Conservation (phyloP, 495 filamentous ascomycete species). For the Hypoxylon intermedium region DNA sequence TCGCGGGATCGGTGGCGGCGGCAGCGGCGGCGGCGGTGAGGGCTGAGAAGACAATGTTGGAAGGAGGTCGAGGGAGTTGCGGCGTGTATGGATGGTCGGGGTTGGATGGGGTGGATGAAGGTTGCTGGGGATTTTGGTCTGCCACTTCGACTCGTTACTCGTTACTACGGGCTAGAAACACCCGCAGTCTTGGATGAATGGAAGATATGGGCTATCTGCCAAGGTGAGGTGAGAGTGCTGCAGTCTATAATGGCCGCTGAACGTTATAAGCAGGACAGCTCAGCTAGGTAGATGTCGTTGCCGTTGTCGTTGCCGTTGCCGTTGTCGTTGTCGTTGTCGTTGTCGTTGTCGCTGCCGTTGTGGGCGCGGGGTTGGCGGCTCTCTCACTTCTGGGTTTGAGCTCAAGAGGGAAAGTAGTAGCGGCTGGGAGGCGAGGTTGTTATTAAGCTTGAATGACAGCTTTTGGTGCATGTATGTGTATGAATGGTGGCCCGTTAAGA, state of each 20-base stretch:
- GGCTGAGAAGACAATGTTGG: slow-evolving; percentile 49
- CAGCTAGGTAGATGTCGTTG: slow-evolving; percentile 7
- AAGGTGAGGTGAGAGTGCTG: slow-evolving; percentile 8
- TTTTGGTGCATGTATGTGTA: slow-evolving; percentile 1
- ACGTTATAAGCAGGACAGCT: no score
- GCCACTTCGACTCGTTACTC: slow-evolving; percentile 52
- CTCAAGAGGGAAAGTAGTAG: slow-evolving; percentile 14
- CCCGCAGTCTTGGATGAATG: slow-evolving; percentile 35
- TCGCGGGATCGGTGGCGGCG: slow-evolving; percentile 23
- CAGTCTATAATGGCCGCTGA: no score
- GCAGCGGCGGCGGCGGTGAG: slow-evolving; percentile 39
- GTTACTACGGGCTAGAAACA: slow-evolving; percentile 41
- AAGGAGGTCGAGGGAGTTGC: slow-evolving; percentile 45
- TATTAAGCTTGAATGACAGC: slow-evolving; percentile 36
- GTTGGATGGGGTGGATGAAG: slow-evolving; percentile 42
- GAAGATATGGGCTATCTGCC: slow-evolving; percentile 18
- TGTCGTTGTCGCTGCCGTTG: neutral
- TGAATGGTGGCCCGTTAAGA: slow-evolving; percentile 20
- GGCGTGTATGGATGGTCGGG: slow-evolving; percentile 56
- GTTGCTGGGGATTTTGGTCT: slow-evolving; percentile 50
- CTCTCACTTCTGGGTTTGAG: neutral
- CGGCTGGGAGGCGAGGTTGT: slow-evolving; percentile 21
- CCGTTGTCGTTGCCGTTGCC: no score
- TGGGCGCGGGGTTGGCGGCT: slow-evolving; percentile 8
- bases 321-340: no score